Conservation (phyloP, 345 rosid genomes). For the Bruguiera parviflora region DNA sequence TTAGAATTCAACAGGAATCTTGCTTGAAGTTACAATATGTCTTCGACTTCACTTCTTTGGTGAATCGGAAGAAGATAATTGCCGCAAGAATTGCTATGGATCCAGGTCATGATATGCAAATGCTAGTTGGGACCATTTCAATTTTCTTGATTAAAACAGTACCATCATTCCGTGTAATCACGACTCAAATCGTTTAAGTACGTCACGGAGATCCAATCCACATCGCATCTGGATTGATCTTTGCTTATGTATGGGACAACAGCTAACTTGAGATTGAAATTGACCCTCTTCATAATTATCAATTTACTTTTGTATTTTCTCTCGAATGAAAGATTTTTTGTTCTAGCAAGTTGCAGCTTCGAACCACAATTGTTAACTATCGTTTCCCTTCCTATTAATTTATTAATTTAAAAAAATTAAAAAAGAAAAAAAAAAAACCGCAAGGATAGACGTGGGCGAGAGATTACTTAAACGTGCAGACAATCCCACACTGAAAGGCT, state of each 20-base stretch:
- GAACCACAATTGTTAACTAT: too few relatives aligned
- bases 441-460: too few relatives aligned
- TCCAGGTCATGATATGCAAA: conserved; percentile 9
- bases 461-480: too few relatives aligned
- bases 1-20: not conserved
- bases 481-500: too few relatives aligned
- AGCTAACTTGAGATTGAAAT: not conserved
- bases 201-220: conserved; percentile 11
- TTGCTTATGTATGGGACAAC: conserved; percentile 4
- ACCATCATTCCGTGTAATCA: conserved; percentile 2
- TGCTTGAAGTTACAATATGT: conserved; percentile 4
- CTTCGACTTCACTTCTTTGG: conserved; percentile 4
- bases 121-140: conserved; percentile 9
- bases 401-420: too few relatives aligned
- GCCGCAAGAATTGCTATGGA: not conserved
- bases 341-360: too few relatives aligned
- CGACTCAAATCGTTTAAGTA: conserved; percentile 8
- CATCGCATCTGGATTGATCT: not conserved
- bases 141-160: not conserved
- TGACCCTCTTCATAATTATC: not conserved
- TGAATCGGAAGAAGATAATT: too few relatives aligned
- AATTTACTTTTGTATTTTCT: too few relatives aligned
- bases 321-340: too few relatives aligned
- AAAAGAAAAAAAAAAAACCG: too few relatives aligned
- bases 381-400: too few relatives aligned